A percentile compares a stretch with the other conserved stretches of the same genome.
phyloP scores from a whole-genome alignment of 257 asterid genomes.

The Penstemon eatonii region DNA sequence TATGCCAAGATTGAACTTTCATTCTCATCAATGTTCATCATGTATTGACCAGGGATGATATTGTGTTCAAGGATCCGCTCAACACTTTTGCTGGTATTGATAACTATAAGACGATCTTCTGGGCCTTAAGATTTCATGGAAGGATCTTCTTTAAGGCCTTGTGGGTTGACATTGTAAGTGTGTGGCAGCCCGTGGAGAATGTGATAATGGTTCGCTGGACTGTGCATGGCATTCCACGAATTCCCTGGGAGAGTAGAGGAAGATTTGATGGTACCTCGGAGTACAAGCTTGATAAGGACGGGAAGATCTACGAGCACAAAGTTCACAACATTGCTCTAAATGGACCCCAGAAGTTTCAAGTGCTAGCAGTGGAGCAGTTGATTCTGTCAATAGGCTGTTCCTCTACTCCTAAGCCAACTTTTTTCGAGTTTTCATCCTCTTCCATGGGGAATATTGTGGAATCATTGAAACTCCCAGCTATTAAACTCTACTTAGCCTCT shows the following conservation, averaged over 20 bases:
- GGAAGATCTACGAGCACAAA: conserved; percentile 91
- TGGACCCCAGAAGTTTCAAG: conserved; percentile 73
- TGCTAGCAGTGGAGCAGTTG: conserved; percentile 63
- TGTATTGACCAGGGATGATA: conserved; percentile 66
- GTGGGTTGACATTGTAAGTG: conserved; percentile 88
- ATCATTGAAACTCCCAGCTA: conserved; percentile 36
- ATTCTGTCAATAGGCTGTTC: conserved; percentile 66
- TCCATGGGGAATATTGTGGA: conserved; percentile 34
- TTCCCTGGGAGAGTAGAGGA: conserved; percentile 92
- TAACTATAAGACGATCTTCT: conserved; percentile 78
- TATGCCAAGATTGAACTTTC: neutral
- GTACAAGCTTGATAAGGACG: conserved; percentile 91
- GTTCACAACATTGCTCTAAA: conserved; percentile 89
- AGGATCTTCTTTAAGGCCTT: conserved; percentile 70
- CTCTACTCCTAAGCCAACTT: conserved; percentile 93
- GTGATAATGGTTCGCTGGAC: conserved; percentile 94
- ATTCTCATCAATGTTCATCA: conserved; percentile 17
- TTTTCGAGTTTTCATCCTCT: conserved; percentile 57
- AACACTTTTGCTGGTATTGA: conserved; percentile 79
- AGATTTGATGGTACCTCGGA: conserved; percentile 97
- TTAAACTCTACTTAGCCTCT: conserved; percentile 46
- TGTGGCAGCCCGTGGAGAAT: conserved; percentile 94
- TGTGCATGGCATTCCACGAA: conserved; percentile 81
- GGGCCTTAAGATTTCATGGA: conserved; percentile 86
- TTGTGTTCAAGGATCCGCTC: conserved; percentile 80